Percentiles rank a stretch among this genome's conserved stretches.
These are phyloP conservation scores for Fusarium tjaetaba DNA, from an alignment of 2,329 filamentous ascomycete genomes.

Conservation along the genomic window DNA sequence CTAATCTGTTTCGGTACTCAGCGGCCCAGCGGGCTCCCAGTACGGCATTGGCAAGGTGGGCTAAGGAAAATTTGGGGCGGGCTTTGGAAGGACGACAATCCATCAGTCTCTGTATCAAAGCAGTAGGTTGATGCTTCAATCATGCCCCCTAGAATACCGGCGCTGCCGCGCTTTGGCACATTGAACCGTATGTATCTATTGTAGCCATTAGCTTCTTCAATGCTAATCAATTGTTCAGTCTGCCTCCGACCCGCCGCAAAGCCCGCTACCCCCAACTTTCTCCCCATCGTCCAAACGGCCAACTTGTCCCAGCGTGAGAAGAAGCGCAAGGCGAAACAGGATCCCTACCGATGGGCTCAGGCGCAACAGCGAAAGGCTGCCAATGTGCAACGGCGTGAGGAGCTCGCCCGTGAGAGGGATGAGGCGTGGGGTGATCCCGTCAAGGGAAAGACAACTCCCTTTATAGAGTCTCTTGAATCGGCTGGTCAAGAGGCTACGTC, in stretches of 20 bases:
- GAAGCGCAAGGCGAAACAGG: constrained; percentile 73
- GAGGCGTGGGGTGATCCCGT: constrained; percentile 79
- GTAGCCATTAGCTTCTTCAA: background rate
- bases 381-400: constrained; percentile 79
- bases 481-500: constrained; percentile 60
- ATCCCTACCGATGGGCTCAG: constrained; percentile 85
- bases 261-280: constrained; percentile 58
- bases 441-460: constrained; percentile 80
- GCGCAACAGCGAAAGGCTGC: constrained; percentile 84
- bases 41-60: constrained; percentile 25
- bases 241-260: constrained; percentile 66
- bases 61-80: constrained; percentile 50
- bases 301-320: constrained; percentile 70
- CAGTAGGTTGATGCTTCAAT: constrained; percentile 47
- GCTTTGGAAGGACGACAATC: constrained; percentile 34
- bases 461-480: constrained; percentile 82
- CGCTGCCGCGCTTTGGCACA: constrained; percentile 67
- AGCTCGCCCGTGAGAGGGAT: constrained; percentile 72
- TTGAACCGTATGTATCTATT: constrained; percentile 63
- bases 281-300: constrained; percentile 72
- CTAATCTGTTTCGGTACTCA: constrained; percentile 38
- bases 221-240: constrained; percentile 56
- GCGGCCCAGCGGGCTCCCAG: background rate
- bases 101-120: constrained; percentile 37
- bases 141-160: constrained; percentile 75